A percentile compares a stretch with the other conserved stretches of the same genome.
Conservation (phyloP, 805 yeast species). For the Candida insectorum region DNA sequence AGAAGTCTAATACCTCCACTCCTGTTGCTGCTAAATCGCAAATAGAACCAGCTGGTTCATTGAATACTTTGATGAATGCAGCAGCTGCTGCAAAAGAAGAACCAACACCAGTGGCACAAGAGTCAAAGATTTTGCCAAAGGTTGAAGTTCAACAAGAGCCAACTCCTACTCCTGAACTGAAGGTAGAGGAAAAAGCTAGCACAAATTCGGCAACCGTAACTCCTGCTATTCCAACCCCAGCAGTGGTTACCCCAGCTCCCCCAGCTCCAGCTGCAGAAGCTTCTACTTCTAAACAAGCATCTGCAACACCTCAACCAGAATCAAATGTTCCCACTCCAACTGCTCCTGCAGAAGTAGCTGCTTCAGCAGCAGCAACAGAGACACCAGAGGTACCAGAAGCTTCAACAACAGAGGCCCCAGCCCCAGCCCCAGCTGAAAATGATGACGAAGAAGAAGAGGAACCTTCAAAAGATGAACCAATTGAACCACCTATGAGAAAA, state of each 20-base stretch:
- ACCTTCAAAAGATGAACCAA: constrained; percentile 21
- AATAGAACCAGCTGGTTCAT: constrained; percentile 12
- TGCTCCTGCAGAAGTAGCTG: not conserved
- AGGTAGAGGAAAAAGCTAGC: not conserved
- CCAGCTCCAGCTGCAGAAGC: constrained; percentile 7
- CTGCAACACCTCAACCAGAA: constrained; percentile 2
- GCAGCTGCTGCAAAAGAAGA: constrained; percentile 5
- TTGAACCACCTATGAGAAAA: constrained; percentile 44
- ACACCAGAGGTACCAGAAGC: constrained; percentile 3
- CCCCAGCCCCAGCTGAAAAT: constrained; percentile 5
- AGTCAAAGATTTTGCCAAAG: constrained; percentile 3
- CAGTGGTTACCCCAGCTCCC: constrained; percentile 8
- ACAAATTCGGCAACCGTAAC: constrained; percentile 2
- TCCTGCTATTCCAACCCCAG: constrained; percentile 9
- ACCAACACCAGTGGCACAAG: constrained; percentile 1
- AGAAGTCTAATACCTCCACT: constrained; percentile 20
- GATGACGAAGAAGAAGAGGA: constrained; percentile 10
- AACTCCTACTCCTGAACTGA: not conserved
- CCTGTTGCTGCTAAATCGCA: constrained; percentile 13
- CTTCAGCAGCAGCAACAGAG: not conserved
- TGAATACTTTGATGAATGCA: constrained; percentile 28
- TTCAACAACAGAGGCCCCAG: constrained; percentile 3
- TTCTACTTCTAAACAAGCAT: constrained; percentile 1
- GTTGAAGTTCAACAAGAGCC: constrained; percentile 5
- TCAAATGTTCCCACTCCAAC: not conserved